Conservation (phyloP, 75 land plant genomes). For the Sequoiadendron giganteum region DNA sequence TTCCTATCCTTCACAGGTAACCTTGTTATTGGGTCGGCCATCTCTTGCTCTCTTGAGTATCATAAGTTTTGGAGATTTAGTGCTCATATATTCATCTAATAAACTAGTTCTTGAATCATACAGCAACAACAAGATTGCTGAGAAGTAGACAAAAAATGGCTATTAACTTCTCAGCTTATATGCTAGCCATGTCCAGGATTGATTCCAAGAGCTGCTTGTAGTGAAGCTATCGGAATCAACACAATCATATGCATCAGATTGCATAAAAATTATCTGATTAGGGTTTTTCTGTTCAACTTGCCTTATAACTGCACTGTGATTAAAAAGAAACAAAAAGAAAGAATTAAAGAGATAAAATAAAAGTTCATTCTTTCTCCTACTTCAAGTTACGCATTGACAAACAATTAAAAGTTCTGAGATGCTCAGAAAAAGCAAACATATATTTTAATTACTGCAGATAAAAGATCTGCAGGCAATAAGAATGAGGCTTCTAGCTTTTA, state of each 20-base stretch:
- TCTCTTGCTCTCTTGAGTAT: not conserved
- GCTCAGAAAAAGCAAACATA: not conserved
- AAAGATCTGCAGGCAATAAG: not conserved
- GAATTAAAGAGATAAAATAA: not conserved
- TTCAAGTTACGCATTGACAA: not conserved
- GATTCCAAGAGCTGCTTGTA: not conserved
- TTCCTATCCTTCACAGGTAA: not conserved
- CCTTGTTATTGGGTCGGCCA: conserved; percentile 9
- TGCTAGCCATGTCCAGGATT: not conserved
- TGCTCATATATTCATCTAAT: not conserved
- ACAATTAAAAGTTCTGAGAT: not conserved
- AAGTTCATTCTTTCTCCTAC: not conserved
- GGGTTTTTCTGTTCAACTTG: not conserved
- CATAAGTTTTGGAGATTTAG: not conserved
- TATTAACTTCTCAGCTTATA: not conserved
- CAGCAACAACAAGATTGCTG: not conserved
- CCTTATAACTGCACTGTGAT: not conserved
- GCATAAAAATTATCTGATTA: not conserved
- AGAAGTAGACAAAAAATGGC: not conserved
- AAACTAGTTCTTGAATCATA: not conserved
- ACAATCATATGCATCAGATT: not conserved
- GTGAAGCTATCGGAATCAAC: not conserved
- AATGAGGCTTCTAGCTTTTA: not conserved
- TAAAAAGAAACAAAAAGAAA: not conserved
- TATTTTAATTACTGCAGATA: not conserved